phyloP scores from a whole-genome alignment of 805 yeast genomes.

The Candida tallmaniae region DNA sequence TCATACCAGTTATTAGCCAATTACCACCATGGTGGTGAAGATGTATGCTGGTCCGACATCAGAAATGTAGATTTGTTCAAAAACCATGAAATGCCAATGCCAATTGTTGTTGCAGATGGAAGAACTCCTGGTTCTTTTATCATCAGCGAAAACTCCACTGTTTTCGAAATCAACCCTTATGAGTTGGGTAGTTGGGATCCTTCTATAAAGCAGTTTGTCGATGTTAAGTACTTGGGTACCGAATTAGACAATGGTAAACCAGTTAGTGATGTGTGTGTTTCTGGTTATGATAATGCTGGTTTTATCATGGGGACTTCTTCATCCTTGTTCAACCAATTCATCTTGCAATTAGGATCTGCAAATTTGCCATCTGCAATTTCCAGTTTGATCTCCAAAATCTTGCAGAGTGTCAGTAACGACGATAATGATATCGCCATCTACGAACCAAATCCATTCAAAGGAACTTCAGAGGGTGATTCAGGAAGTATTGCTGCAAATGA shows the following conservation, averaged over 20 bases:
- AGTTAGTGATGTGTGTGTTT: slow-evolving; percentile 44
- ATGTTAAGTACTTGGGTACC: slow-evolving; percentile 68
- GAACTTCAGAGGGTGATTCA: slow-evolving; percentile 29
- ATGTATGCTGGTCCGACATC: slow-evolving; percentile 28
- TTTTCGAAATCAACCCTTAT: slow-evolving; percentile 35
- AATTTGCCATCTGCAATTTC: slow-evolving; percentile 18
- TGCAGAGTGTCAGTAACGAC: slow-evolving; percentile 36
- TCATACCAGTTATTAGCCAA: slow-evolving; percentile 34
- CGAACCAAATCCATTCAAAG: slow-evolving; percentile 60
- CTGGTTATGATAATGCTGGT: slow-evolving; percentile 78
- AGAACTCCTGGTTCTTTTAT: slow-evolving; percentile 29
- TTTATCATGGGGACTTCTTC: slow-evolving; percentile 82
- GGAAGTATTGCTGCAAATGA: slow-evolving; percentile 16
- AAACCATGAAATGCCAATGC: slow-evolving; percentile 35
- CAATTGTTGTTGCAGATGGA: slow-evolving; percentile 36
- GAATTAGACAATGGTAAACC: slow-evolving; percentile 57
- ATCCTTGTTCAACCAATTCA: slow-evolving; percentile 65
- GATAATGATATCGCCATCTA: slow-evolving; percentile 69
- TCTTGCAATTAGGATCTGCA: slow-evolving; percentile 50
- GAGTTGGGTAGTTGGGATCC: slow-evolving; percentile 87
- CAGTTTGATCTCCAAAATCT: slow-evolving; percentile 18
- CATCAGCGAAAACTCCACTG: slow-evolving; percentile 32
- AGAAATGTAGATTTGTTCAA: slow-evolving; percentile 20
- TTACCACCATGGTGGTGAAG: slow-evolving; percentile 21
- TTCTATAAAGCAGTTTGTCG: slow-evolving; percentile 58